Evolutionary conservation across 1,139 yeast genomes (phyloP).

Genomic region (Starmera stellimalicola): DNA sequence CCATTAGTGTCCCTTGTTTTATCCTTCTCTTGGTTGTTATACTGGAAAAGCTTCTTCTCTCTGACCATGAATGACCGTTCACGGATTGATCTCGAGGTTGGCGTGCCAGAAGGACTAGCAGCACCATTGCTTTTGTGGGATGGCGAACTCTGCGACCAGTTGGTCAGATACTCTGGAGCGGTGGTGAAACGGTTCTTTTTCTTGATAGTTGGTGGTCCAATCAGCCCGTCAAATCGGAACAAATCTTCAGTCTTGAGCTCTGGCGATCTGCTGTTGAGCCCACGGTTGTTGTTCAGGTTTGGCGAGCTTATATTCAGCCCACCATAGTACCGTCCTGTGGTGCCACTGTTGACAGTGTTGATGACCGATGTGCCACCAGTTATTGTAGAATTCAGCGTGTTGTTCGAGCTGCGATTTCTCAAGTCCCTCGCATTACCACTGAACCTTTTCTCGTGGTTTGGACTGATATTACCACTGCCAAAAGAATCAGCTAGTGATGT

Average conservation of each 20-base stretch:
- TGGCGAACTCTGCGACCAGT: background rate
- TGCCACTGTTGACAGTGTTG: conserved; percentile 14
- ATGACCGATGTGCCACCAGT: conserved; percentile 2
- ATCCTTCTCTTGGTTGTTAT: too few species aligned
- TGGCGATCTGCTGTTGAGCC: background rate
- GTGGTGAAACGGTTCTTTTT: conserved; percentile 12
- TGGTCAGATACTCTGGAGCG: conserved; percentile 11
- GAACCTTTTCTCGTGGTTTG: conserved; percentile 3
- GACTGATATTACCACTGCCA: conserved; percentile 21
- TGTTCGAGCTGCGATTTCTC: conserved; percentile 4
- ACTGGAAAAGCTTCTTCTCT: conserved; percentile 8
- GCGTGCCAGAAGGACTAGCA: background rate
- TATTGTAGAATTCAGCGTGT: conserved; percentile 6
- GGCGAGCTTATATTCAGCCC: background rate
- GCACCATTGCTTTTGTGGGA: background rate
- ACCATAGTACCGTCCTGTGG: conserved; percentile 3
- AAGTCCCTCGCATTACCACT: conserved; percentile 9
- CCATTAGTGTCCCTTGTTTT: too few species aligned
- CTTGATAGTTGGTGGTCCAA: conserved; percentile 21
- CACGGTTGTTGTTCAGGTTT: background rate
- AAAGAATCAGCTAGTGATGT: conserved; percentile 61
- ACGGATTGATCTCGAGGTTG: conserved; percentile 1
- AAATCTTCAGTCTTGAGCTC: conserved; percentile 18
- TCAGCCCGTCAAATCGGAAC: conserved; percentile 27
- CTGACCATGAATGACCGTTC: conserved; percentile 7